These are phyloP conservation scores for Solanum pinnatisectum DNA, from an alignment of 257 asterid species.

Conservation along the genomic window DNA sequence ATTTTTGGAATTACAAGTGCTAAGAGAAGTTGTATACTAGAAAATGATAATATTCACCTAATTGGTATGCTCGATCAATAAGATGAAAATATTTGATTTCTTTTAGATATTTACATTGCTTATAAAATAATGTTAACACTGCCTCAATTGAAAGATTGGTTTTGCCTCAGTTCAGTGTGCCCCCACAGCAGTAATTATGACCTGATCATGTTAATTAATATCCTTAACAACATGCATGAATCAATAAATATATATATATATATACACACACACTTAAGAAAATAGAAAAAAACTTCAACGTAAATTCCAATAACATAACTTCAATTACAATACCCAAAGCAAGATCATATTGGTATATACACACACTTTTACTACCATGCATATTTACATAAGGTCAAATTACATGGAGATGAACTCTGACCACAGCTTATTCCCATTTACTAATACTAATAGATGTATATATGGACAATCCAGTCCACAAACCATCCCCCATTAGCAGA, in stretches of 20 bases:
- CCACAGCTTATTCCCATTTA: background rate
- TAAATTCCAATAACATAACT: background rate
- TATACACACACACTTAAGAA: no score
- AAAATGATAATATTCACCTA: background rate
- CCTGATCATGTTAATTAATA: no score
- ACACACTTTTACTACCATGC: background rate
- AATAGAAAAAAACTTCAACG: background rate
- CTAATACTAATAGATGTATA: background rate
- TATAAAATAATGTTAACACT: background rate
- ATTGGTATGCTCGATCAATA: background rate
- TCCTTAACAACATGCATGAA: no score
- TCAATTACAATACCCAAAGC: background rate
- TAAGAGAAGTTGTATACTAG: background rate
- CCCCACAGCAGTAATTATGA: no score
- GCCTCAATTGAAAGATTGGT: background rate
- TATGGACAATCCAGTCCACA: background rate
- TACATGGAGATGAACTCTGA: background rate
- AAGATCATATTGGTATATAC: background rate
- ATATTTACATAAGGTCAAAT: background rate
- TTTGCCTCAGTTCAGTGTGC: no score
- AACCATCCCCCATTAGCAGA: background rate
- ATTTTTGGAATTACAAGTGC: background rate
- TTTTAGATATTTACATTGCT: no score
- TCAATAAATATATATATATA: no score
- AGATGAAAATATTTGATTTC: background rate